Evolutionary conservation across 805 yeast genomes (phyloP), one percentile per base, ranked within the genome.

Genomic region (Cyberlindnera xylosilytica): DNA sequence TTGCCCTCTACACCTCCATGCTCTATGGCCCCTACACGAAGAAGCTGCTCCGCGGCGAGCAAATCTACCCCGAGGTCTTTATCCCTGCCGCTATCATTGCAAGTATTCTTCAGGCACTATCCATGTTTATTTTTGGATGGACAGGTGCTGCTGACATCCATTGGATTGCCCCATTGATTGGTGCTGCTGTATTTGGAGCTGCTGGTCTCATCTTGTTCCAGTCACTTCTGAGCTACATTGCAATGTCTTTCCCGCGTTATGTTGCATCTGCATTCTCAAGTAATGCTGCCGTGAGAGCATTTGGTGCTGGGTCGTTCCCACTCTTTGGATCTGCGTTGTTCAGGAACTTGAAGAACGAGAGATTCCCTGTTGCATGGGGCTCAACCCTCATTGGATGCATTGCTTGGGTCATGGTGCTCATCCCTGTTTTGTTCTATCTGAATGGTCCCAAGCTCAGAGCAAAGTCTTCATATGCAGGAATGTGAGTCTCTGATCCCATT

Each of bases 241-340:
- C 79, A 34, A 83, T 79, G 57, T 67, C 83, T 35, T 81, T 77
- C 56, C 68, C 77, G 20, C 57, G 68, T 34, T 74, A 67, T 48
- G 79, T 83, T 10, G 86, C 86, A 4, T 74, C 83, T 10, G 83
- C 83, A 3, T 68, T 82, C 50, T 84, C 88, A 2, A 86, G 79
- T 11, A 83, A 81, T 59, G 76, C 87, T 0, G 70, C 83, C 51
- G 61, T 81, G 56, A 75, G 90, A 61, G 74, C 84, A 2, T 68
- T 70, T 0, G 76, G 79, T 52, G 90, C 84, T 38, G 84, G 81
- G 3, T 74, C 74, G 1, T 79, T 78, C 72, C 87, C 87, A 24
- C 65, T 85, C 38, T 85, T 85, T 58, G 87, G 87, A 0, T 64
- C 72, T 8, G 76, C 72, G 45, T 75, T 85, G 86, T 83, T 83